Evolutionary conservation across 169 alveolate species (phyloP), one percentile per base, ranked within the genome.

Genomic region (Theileria sp.): DNA sequence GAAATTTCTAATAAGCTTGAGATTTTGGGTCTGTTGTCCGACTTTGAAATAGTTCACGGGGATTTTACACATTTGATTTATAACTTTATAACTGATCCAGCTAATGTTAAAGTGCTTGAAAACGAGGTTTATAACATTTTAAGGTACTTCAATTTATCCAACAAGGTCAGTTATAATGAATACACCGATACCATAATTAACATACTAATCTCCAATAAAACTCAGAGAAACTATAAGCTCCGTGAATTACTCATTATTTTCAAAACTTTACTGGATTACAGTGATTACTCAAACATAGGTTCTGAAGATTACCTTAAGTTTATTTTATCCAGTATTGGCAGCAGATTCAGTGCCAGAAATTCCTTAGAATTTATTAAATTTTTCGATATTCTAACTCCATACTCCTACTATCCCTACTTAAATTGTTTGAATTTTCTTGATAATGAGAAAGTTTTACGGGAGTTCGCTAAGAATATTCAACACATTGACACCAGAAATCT

Each of bases 1-100:
- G 67, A 58, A 25, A 58, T 58, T 8, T 8, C 21, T 25, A 58
- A 58, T 8, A 58, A 58, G 32, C 12, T 58, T 58, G 67, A 19
- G 67, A 58, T 25, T 3, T 58, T 58, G 67, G 67, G 32, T 19
- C 67, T 58, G 32, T 28, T 58, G 13, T 58, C 30, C 67, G 32
- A 58, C 34, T 58, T 58, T 58, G 32, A 25, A 19, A 58, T 58
- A 21, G 28, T 58, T 8, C 67, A 58, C 26, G 67, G 32, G 15
- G 67, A 58, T 25, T 58, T 58, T n/a, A 25, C 67, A 25, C 34
- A 58, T 25, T 58, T 58, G 67, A 30, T 58, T 58, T 17, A 58
- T 25, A 58, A 58, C 26, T 58, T 21, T 58, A 25, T 58, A 19
- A 17, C 67, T 25, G 32, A 58, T 25, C 34, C 34, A 8, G 67